phyloP scores from a whole-genome alignment of 768 basidiomycete genomes.

The Russula compacta region DNA sequence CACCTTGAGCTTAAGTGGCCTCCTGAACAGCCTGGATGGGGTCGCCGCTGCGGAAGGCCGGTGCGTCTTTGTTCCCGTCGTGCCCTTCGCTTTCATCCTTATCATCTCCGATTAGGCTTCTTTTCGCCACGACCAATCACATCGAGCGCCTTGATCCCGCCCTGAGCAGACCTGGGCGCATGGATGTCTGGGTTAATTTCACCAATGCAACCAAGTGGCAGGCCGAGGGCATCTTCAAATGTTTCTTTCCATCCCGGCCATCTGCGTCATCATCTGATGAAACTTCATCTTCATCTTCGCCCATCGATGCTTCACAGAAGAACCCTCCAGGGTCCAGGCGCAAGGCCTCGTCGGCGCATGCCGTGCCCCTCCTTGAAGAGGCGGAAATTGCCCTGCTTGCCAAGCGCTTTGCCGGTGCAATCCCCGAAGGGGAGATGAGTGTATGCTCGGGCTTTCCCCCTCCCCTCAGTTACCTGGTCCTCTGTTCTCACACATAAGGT shows the following conservation, averaged over 20 bases:
- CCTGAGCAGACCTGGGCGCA: slow-evolving; percentile 77
- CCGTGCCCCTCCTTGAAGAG: slow-evolving; percentile 63
- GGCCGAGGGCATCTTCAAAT: slow-evolving; percentile 88
- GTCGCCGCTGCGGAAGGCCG: slow-evolving; percentile 82
- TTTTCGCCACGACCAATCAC: slow-evolving; percentile 92
- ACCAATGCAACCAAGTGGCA: slow-evolving; percentile 89
- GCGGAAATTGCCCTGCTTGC: slow-evolving; percentile 70
- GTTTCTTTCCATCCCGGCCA: slow-evolving; percentile 78
- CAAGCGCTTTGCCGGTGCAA: slow-evolving; percentile 71
- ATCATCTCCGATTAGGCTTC: slow-evolving; percentile 39
- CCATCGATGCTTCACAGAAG: slow-evolving; percentile 46
- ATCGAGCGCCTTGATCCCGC: slow-evolving; percentile 89
- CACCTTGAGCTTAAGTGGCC: slow-evolving; percentile 75
- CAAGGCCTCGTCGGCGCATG: slow-evolving; percentile 39
- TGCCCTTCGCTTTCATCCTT: slow-evolving; percentile 2
- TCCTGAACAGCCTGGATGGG: slow-evolving; percentile 79
- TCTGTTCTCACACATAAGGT: slow-evolving; percentile 2
- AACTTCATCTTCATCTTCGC: slow-evolving; percentile 7
- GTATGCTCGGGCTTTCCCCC: slow-evolving; percentile 37
- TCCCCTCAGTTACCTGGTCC: background rate
- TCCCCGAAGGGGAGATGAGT: slow-evolving; percentile 82
- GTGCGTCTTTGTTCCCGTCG: slow-evolving; percentile 35
- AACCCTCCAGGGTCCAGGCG: slow-evolving; percentile 67
- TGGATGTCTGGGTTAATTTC: slow-evolving; percentile 92
- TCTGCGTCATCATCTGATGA: background rate